A percentile compares a stretch with the other conserved stretches of the same genome.
Conservation (phyloP, 306 rosid genomes). For the Begonia masoniana region DNA sequence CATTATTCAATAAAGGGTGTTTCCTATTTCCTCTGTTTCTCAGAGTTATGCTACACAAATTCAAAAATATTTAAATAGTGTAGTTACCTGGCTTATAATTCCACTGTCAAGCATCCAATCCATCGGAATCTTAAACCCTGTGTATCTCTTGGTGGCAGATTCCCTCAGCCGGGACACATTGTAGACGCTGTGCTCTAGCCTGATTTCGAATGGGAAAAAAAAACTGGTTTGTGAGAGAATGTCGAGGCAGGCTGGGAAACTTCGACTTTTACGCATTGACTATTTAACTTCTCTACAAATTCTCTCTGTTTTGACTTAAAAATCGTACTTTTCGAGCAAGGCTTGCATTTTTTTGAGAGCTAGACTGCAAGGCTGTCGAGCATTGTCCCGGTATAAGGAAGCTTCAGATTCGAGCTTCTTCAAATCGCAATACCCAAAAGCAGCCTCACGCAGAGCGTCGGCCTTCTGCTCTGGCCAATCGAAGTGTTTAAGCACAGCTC, state of each 20-base stretch:
- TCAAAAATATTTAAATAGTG: background rate
- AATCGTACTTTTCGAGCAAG: slow-evolving; percentile 51
- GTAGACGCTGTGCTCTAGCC: slow-evolving; percentile 84
- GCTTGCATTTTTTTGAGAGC: slow-evolving; percentile 91
- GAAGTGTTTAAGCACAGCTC: too few relatives aligned
- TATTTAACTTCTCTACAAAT: too few relatives aligned
- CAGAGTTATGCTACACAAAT: background rate
- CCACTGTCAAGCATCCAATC: slow-evolving; percentile 92
- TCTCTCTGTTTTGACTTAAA: too few relatives aligned
- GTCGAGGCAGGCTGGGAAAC: too few relatives aligned
- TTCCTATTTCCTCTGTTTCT: background rate
- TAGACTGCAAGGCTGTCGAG: slow-evolving; percentile 57
- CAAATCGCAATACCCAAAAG: background rate
- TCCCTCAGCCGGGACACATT: slow-evolving; percentile 78
- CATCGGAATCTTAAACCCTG: slow-evolving; percentile 55
- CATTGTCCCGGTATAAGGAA: slow-evolving; percentile 47
- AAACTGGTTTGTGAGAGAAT: too few relatives aligned
- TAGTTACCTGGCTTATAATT: slow-evolving; percentile 52
- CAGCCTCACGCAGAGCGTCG: too few relatives aligned
- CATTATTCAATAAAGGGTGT: too few relatives aligned
- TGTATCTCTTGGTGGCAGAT: slow-evolving; percentile 58
- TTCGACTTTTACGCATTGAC: too few relatives aligned
- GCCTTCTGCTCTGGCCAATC: too few relatives aligned
- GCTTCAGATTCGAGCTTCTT: slow-evolving; percentile 79
- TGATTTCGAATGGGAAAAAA: slow-evolving; percentile 9